Conservation (phyloP, 176 grass and related monocot genomes). For the Microstegium vimineum region DNA sequence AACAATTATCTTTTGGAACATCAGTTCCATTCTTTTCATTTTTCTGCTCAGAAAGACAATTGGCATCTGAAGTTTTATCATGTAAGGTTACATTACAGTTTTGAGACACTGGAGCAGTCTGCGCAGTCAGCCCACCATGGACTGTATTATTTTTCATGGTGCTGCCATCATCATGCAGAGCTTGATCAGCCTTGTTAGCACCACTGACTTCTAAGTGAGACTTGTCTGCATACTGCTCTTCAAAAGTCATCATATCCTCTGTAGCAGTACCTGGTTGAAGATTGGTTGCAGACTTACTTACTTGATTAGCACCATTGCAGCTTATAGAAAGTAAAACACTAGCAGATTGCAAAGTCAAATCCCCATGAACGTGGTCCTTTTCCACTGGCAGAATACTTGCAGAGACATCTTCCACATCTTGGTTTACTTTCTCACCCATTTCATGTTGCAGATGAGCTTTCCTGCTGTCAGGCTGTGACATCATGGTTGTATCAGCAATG, state of each 20-base stretch:
- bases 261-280: conserved; percentile 3
- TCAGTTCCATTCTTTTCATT: conserved; percentile 7
- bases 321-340: conserved; percentile 1
- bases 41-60: conserved; percentile 11
- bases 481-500: neutral
- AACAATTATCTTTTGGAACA: neutral
- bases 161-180: conserved; percentile 1
- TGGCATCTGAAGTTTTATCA: conserved; percentile 22
- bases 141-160: conserved; percentile 20
- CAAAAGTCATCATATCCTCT: neutral
- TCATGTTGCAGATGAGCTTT: conserved; percentile 19
- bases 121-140: neutral
- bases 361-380: conserved; percentile 4
- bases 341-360: neutral
- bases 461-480: neutral
- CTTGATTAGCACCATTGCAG: conserved; percentile 16
- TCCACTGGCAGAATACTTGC: neutral
- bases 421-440: conserved; percentile 18
- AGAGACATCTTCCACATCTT: conserved; percentile 11
- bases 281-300: conserved; percentile 25
- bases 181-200: conserved; percentile 14
- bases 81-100: conserved; percentile 24
- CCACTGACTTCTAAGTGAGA: neutral
- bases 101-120: neutral
- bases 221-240: neutral